Evolutionary conservation across 371 early-diverging fungal genomes (phyloP).

Genomic region (Conidiobolus incongruus): DNA sequence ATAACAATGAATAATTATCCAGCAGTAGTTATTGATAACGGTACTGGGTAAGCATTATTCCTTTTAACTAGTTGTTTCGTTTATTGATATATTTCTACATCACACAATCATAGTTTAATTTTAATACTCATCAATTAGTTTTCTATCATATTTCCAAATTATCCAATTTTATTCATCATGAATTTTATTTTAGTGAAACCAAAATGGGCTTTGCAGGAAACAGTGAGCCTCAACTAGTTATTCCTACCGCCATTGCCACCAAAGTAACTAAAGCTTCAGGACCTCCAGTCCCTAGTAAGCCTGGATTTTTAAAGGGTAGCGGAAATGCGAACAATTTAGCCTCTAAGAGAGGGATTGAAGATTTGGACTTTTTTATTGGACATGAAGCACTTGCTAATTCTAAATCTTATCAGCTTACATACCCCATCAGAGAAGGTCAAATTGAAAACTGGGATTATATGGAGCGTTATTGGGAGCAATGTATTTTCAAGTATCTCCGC

Average conservation of each 20-base stretch:
- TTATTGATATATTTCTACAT: not conserved
- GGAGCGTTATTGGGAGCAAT: conserved; percentile 90
- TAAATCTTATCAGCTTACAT: conserved; percentile 60
- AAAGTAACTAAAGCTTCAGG: conserved; percentile 27
- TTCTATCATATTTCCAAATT: not conserved
- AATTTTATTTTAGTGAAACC: conserved; percentile 45
- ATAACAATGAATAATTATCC: conserved; percentile 14
- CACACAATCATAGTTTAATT: not conserved
- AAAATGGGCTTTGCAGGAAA: conserved; percentile 97
- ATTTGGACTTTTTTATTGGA: conserved; percentile 92
- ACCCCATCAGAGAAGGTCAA: conserved; percentile 77
- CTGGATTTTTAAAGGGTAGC: conserved; percentile 22
- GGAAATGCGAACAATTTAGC: conserved; percentile 32
- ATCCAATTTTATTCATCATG: not conserved
- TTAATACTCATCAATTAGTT: not conserved
- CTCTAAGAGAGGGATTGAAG: conserved; percentile 90
- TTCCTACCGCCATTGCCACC: conserved; percentile 81
- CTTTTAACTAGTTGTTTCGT: not conserved
- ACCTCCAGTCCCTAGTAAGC: conserved; percentile 29
- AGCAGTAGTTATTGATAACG: conserved; percentile 82
- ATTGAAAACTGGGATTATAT: conserved; percentile 87
- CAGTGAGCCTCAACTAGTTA: conserved; percentile 85
- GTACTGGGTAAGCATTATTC: conserved; percentile 55
- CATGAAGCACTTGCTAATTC: conserved; percentile 82
- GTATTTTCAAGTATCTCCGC: conserved; percentile 87